Percentiles rank a stretch among this genome's conserved stretches.
These are phyloP conservation scores for Hansfordia pulvinata DNA, from an alignment of 2,329 filamentous ascomycete species.

Conservation along the genomic window DNA sequence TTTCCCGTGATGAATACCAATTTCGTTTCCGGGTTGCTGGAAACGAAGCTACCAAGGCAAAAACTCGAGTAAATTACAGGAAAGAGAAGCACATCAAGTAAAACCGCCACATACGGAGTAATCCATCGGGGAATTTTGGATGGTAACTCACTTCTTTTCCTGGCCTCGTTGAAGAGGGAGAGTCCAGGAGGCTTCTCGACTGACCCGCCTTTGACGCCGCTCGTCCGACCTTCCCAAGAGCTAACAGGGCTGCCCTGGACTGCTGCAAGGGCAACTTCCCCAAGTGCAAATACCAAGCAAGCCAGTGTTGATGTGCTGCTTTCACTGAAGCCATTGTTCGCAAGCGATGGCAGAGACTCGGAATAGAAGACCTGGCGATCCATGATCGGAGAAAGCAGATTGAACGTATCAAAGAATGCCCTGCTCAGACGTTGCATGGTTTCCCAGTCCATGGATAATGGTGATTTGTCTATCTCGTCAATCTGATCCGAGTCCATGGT, in stretches of 20 bases:
- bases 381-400: constrained; percentile 43
- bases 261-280: constrained; percentile 40
- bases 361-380: constrained; percentile 40
- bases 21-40: too few relatives aligned
- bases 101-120: too few relatives aligned
- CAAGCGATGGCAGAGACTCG: constrained; percentile 28
- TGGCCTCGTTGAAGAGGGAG: constrained; percentile 47
- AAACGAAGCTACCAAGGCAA: too few relatives aligned
- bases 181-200: constrained; percentile 38
- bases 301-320: constrained; percentile 35
- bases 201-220: constrained; percentile 38
- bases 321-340: constrained; percentile 33
- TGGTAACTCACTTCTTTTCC: too few relatives aligned
- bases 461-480: constrained; percentile 6
- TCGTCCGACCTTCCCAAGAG: constrained; percentile 26
- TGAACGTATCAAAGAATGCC: constrained; percentile 46
- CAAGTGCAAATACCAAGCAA: constrained; percentile 43
- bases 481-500: constrained; percentile 4
- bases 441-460: constrained; percentile 26
- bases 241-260: constrained; percentile 30
- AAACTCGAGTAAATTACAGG: too few relatives aligned
- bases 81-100: too few relatives aligned
- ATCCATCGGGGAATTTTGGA: too few relatives aligned
- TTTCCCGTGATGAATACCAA: too few relatives aligned
- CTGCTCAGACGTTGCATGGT: constrained; percentile 35